Evolutionary conservation across 352 stramenopile genomes (phyloP).

Genomic region (Phytophthora vignae): DNA sequence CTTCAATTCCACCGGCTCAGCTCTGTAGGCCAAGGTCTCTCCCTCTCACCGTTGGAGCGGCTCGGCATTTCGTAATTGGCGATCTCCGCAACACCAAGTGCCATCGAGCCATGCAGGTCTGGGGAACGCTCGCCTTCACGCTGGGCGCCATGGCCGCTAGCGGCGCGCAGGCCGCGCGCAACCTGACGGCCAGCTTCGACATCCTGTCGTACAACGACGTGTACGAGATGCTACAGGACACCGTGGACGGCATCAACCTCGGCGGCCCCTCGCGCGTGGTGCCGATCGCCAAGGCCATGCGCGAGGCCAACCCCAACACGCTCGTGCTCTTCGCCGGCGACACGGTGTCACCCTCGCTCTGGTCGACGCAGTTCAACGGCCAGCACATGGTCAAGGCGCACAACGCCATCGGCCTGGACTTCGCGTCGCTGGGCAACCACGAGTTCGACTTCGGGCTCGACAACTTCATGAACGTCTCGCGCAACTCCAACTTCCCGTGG

Average conservation of each 20-base stretch:
- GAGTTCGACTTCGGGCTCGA: slow-evolving; percentile 86
- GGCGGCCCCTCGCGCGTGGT: slow-evolving; percentile 80
- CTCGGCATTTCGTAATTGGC: slow-evolving; percentile 28
- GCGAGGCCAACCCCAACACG: slow-evolving; percentile 61
- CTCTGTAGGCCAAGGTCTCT: slow-evolving; percentile 1
- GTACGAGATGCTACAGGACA: slow-evolving; percentile 81
- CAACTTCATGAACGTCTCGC: slow-evolving; percentile 74
- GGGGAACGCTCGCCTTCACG: slow-evolving; percentile 19
- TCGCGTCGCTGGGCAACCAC: slow-evolving; percentile 79
- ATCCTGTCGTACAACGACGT: slow-evolving; percentile 84
- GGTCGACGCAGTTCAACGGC: slow-evolving; percentile 81
- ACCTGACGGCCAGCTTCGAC: slow-evolving; percentile 62
- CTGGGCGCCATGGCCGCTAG: slow-evolving; percentile 15
- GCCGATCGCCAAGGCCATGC: slow-evolving; percentile 68
- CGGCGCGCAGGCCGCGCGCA: slow-evolving; percentile 33
- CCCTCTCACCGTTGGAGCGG: background rate
- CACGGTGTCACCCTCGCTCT: slow-evolving; percentile 86
- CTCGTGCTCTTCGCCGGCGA: slow-evolving; percentile 84
- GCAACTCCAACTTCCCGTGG: slow-evolving; percentile 68
- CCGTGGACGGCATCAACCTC: slow-evolving; percentile 66
- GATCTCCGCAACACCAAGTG: background rate
- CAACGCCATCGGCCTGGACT: slow-evolving; percentile 80
- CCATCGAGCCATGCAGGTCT: slow-evolving; percentile 24
- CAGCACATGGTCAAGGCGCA: slow-evolving; percentile 84
- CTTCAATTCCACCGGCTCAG: slow-evolving; percentile 29